These are phyloP conservation scores for Nakazawaea wickerhamii DNA, from an alignment of 805 yeast species.

Conservation along the genomic window DNA sequence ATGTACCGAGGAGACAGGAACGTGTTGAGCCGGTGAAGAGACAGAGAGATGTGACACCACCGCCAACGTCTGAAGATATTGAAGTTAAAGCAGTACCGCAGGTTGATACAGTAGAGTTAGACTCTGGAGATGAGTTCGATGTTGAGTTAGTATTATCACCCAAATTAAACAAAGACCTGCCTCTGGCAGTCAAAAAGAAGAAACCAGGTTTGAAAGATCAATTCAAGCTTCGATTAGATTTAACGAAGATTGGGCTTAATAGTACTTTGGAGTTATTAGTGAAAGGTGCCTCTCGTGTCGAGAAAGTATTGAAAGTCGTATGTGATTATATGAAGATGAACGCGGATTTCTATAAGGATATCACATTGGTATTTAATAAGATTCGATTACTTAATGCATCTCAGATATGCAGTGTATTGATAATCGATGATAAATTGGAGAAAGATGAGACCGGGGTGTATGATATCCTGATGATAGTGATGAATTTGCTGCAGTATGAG, in stretches of 20 bases:
- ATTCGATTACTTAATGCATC: slow-evolving; percentile 5
- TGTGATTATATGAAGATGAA: background rate
- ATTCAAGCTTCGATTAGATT: slow-evolving; percentile 9
- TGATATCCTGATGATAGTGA: background rate
- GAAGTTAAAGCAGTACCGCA: background rate
- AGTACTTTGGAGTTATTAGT: slow-evolving; percentile 4
- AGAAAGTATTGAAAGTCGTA: slow-evolving; percentile 3
- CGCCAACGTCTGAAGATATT: slow-evolving; percentile 1
- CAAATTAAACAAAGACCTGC: background rate
- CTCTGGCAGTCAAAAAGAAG: background rate
- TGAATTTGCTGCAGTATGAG: background rate
- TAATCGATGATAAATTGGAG: slow-evolving; percentile 1
- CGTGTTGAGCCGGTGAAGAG: background rate
- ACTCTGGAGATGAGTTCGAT: background rate
- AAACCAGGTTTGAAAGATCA: slow-evolving; percentile 8
- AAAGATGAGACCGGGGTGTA: background rate
- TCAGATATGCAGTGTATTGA: slow-evolving; percentile 3
- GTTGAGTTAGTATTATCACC: background rate
- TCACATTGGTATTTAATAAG: slow-evolving; percentile 1
- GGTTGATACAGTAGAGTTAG: background rate
- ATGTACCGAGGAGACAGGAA: background rate
- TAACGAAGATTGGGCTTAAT: background rate
- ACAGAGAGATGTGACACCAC: slow-evolving; percentile 10
- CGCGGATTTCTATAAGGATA: background rate
- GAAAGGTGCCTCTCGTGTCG: slow-evolving; percentile 3